Base-by-base conservation (phyloP, 2,329 filamentous ascomycete genomes). In the Apiospora sp. region DNA sequence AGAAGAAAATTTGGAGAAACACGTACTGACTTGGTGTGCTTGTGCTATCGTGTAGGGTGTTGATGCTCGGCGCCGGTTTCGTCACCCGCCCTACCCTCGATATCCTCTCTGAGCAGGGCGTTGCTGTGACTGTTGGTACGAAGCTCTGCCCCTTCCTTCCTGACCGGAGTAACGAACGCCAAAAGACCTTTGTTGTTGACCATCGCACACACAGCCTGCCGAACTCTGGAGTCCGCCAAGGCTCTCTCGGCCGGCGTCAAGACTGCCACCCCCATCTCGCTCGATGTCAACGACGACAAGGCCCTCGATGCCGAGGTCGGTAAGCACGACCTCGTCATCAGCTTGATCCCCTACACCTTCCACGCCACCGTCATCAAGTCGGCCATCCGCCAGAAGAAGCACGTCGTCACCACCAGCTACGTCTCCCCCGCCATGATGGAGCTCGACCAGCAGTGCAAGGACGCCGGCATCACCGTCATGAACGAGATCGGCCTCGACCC, bases 391-490 rank as follows among this genome's bases (percentile, higher is more conserved):
- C 89, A 92, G 80, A 98, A 98, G 93, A 97, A 96, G 89, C 87
- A 98, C 86, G 94, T 98, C 74, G 95, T 98, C 80, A 98, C 96
- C 72, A 98, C 95, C 48, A 94, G 91, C 76, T 98, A 98, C 82
- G 93, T 98, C 77, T 97, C 94, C 4, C 94, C 94, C 5, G 94
- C 94, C 76, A 98, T 98, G 95, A 84, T 92, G 86, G 95, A 95
- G 86, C 90, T 98, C 69, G 93, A 98, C 79, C 87, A 91, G 79
- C 86, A 92, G 78, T 91, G 89, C 82, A 97, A 97, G 89, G 93
- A 92, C 75, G 96, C 95, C 37, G 95, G 95, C 74, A 98, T 98
- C 82, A 97, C 94, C n/a, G 95, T 98, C 82, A 95, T 98, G 93
- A 98, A 98, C 85, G 96, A 98, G 89, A 97, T 97, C 80, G 94